Base-by-base conservation (phyloP, 2,329 filamentous ascomycete species). In the Scorias spongiosa region DNA sequence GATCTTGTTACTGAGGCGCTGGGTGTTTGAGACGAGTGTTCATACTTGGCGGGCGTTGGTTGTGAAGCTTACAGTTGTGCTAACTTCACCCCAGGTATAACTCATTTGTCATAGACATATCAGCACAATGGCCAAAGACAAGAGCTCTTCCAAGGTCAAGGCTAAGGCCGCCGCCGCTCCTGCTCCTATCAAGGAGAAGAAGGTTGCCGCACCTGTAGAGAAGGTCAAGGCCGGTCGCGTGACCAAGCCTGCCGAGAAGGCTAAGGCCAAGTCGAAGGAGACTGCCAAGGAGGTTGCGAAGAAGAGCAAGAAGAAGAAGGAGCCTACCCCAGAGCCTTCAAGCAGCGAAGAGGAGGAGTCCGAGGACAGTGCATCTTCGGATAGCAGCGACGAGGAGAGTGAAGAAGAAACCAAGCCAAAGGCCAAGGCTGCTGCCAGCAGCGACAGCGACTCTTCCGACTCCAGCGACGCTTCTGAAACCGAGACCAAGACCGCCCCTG, bases 171-270 rank as follows among this genome's bases (percentile, higher is more conserved):
- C 48, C 40, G 53, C 48, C 29, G 55, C 55, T 26, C 52, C 53
- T 41, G 50, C 51, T 38, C 47, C 52, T 42, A 44, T 46, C 41
- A 53, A 53, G 47, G 49, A 48, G 46, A 58, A 57, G 51, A 50
- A 53, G 47, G 42, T 49, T 43, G 51, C 44, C 48, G 51, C 48
- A 47, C 29, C 41, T 5, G 32, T 9, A 12, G 51, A 50, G 41
- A 44, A 66, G 54, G 76, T 79, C 64, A 84, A 84, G 71, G 72
- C 71, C 54, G 78, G 71, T 53, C 74, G 75, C 51, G 71, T 84
- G 56, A 75, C 73, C 67, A 87, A 86, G 71, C 61, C 78, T 43
- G 69, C 75, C 48, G 71, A 81, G 62, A 74, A 72, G 51, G 65
- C 77, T 59, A 80, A 78, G 72, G 67, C 71, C 47, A 58, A 66